Evolutionary conservation across 1,284 basidiomycete species (phyloP).

Genomic region (Coniferiporia weirii): DNA sequence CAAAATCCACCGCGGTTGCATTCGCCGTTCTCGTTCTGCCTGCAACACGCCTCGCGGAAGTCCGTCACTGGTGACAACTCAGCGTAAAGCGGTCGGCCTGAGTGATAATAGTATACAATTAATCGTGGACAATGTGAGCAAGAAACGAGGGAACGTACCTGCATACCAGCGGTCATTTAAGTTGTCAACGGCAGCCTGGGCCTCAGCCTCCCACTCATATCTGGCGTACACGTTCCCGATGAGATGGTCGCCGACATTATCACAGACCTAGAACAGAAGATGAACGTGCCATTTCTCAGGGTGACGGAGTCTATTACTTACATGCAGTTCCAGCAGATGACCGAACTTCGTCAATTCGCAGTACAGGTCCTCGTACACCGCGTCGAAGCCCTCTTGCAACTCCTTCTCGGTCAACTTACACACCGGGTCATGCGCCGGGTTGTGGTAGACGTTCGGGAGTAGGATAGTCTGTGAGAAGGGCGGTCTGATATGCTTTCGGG

Average conservation of each 20-base stretch:
- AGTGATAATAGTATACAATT: slow-evolving; percentile 13
- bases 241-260: slow-evolving; percentile 98
- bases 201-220: slow-evolving; percentile 98
- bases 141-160: slow-evolving; percentile 46
- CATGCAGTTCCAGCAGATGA: slow-evolving; percentile 92
- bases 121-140: slow-evolving; percentile 3
- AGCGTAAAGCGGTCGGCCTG: slow-evolving; percentile 94
- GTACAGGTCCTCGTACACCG: slow-evolving; percentile 93
- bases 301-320: slow-evolving; percentile 34
- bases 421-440: slow-evolving; percentile 89
- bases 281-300: not conserved
- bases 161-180: slow-evolving; percentile 98
- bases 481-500: slow-evolving; percentile 95
- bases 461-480: slow-evolving; percentile 97
- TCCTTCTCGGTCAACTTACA: slow-evolving; percentile 84
- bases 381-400: slow-evolving; percentile 93
- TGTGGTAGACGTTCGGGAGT: slow-evolving; percentile 98
- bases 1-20: slow-evolving; percentile 96
- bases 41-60: slow-evolving; percentile 97
- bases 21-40: slow-evolving; percentile 97
- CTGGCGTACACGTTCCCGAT: slow-evolving; percentile 99
- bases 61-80: slow-evolving; percentile 98
- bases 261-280: slow-evolving; percentile 72
- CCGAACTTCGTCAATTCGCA: slow-evolving; percentile 95
- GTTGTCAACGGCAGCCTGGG: slow-evolving; percentile 87